phyloP scores from a whole-genome alignment of 768 basidiomycete genomes.

The Agrocybe praecox region DNA sequence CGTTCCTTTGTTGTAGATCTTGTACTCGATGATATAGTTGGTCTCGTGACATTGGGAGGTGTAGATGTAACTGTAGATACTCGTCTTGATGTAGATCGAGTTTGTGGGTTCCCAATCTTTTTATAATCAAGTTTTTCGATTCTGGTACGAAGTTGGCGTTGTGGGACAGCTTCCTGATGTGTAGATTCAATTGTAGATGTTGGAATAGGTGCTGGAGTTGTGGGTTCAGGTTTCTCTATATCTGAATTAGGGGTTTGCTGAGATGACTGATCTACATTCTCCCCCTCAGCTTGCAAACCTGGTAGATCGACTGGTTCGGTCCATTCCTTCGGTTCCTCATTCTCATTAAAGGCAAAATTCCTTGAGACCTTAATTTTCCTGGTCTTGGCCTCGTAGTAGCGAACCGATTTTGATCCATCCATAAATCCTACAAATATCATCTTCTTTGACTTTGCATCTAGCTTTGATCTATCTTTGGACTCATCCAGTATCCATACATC shows the following conservation, averaged over 20 bases:
- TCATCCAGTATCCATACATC: slow-evolving; percentile 10
- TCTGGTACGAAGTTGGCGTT: no score
- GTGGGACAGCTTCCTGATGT: no score
- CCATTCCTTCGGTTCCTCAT: slow-evolving; percentile 7
- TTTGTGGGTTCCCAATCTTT: no score
- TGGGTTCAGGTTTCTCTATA: no score
- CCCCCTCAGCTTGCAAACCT: slow-evolving; percentile 1
- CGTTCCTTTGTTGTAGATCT: no score
- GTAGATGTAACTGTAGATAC: no score
- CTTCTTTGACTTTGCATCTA: slow-evolving; percentile 9
- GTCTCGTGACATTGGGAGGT: no score
- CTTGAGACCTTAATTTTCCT: slow-evolving; percentile 21
- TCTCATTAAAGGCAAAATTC: slow-evolving; percentile 17
- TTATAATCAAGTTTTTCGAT: no score
- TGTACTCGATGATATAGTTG: no score
- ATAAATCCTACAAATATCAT: slow-evolving; percentile 19
- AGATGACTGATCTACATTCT: neutral
- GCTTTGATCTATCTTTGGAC: neutral
- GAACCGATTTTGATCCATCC: slow-evolving; percentile 6
- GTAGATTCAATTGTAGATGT: no score
- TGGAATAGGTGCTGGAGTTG: no score
- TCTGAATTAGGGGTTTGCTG: slow-evolving; percentile 7
- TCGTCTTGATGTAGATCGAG: no score
- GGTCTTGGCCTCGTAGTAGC: slow-evolving; percentile 6
- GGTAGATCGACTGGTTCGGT: slow-evolving; percentile 1